A percentile compares a stretch with the other conserved stretches of the same genome.
phyloP scores from a whole-genome alignment of 805 yeast species.

The Kuraishia floccosa region DNA sequence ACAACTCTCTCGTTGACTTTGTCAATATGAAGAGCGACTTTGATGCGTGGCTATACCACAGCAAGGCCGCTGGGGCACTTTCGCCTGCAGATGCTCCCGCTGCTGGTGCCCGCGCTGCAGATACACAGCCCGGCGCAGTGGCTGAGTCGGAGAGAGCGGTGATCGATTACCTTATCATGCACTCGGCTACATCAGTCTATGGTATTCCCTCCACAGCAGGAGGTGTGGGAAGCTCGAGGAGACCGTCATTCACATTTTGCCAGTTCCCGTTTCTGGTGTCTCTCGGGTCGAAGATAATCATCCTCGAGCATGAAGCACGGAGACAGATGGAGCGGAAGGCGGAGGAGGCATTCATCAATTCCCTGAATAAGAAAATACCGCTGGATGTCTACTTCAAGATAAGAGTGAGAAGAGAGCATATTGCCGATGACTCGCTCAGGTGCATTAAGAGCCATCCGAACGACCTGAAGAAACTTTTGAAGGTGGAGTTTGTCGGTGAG shows the following conservation, averaged over 20 bases:
- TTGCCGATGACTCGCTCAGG: conserved; percentile 67
- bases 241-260: conserved; percentile 47
- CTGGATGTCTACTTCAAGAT: conserved; percentile 62
- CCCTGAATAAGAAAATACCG: conserved; percentile 50
- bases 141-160: conserved; percentile 23
- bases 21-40: conserved; percentile 71
- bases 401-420: conserved; percentile 51
- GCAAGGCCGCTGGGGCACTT: conserved; percentile 9
- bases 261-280: conserved; percentile 77
- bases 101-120: conserved; percentile 3
- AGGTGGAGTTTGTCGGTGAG: conserved; percentile 75
- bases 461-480: conserved; percentile 63
- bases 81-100: conserved; percentile 4
- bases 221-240: conserved; percentile 1
- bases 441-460: conserved; percentile 40
- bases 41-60: conserved; percentile 63
- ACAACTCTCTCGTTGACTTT: conserved; percentile 74
- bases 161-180: conserved; percentile 31
- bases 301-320: conserved; percentile 74
- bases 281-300: conserved; percentile 69
- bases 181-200: conserved; percentile 13
- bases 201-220: conserved; percentile 22
- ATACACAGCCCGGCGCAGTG: not conserved
- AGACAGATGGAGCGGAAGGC: conserved; percentile 78
- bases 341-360: conserved; percentile 76